Conservation (phyloP, 176 grass and related monocot species). For the Lolium multiflorum region DNA sequence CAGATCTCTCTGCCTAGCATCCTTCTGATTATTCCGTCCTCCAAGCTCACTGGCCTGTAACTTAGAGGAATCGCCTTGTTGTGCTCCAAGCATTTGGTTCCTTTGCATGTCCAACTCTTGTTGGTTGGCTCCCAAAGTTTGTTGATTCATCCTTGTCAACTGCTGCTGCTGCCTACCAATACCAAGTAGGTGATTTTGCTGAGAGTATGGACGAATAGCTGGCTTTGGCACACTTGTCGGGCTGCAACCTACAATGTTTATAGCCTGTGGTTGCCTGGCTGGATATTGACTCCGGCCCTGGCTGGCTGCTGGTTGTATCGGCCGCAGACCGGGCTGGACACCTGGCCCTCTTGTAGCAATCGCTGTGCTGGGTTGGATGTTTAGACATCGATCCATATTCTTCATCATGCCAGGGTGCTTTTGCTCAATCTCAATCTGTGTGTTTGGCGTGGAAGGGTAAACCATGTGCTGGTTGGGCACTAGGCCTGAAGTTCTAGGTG, state of each 20-base stretch:
- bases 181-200: neutral
- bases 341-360: neutral
- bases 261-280: neutral
- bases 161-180: neutral
- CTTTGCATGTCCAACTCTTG: neutral
- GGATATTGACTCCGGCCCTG: neutral
- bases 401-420: neutral
- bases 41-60: slow-evolving; percentile 1
- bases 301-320: slow-evolving; percentile 1
- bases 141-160: slow-evolving; percentile 16
- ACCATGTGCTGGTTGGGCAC: slow-evolving; percentile 9
- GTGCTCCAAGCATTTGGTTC: slow-evolving; percentile 20
- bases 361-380: neutral
- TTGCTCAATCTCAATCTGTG: neutral
- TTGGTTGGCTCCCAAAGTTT: slow-evolving; percentile 1
- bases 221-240: neutral
- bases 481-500: neutral
- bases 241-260: neutral
- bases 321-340: neutral
- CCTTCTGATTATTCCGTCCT: slow-evolving; percentile 23
- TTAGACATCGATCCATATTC: neutral
- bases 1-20: neutral
- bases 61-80: neutral
- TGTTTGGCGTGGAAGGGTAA: neutral
- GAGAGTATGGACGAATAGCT: neutral